Evolutionary conservation across 176 grass and related monocot genomes (phyloP), one percentile per base, ranked within the genome.

Genomic region (Musa itinerans): DNA sequence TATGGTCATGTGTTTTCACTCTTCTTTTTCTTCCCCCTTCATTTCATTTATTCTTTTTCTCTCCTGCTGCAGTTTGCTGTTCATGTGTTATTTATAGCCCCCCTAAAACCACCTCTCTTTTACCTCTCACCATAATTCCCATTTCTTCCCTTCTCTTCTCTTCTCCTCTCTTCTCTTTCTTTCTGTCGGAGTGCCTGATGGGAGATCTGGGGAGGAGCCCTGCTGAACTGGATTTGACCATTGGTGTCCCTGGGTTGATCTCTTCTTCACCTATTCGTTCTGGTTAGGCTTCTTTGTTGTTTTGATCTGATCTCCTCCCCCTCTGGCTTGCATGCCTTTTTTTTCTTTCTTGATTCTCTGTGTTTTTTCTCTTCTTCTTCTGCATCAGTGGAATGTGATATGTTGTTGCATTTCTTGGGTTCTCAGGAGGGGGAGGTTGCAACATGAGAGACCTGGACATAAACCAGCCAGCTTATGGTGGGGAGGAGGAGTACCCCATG

Each of bases 141-240:
- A n/a, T 58, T 62, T n/a, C n/a, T n/a, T n/a, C n/a, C n/a, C 55
- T 49, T 8, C 25, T 10, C 27, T 19, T 63, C 29, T 49, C 9
- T 20, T 10, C 8, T n/a, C 11, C 27, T 61, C 50, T 10, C 11
- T 20, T 20, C 10, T n/a, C 19, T 13, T n/a, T 13, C 17, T 20
- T 11, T 49, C 56, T 34, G 4, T 13, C 15, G 10, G 12, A 13
- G 1, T 49, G 48, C 8, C 75, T 9, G 20, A 90, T 92, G 95
- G 90, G 88, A 17, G 78, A 72, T 22, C 25, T 80, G 80, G 72
- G 84, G 81, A 89, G 86, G 20, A 76, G 78, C 52, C 80, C 90
- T 78, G 82, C 90, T 50, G 86, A 84, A 63, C 84, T 99, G 66
- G 95, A 99, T 63, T 88, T 99, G 84, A 99, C 95, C 95, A 99